Conservation (phyloP, 176 grass and related monocot genomes). For the Zoysia japonica region DNA sequence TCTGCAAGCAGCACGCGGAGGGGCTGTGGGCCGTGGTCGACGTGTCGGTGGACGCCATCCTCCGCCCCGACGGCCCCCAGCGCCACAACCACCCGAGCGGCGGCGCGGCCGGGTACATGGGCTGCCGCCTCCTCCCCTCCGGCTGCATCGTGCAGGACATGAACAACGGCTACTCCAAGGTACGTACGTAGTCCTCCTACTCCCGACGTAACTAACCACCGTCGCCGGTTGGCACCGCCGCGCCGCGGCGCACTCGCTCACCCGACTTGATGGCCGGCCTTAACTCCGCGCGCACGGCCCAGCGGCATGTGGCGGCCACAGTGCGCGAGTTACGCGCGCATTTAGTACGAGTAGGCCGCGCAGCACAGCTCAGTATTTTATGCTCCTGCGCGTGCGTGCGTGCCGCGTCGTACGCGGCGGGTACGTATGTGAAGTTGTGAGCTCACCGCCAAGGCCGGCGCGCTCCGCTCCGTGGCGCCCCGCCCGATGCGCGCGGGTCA, state of each 20-base stretch:
- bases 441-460: neutral
- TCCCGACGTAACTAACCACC: neutral
- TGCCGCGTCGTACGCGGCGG: neutral
- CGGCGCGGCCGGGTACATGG: conserved; percentile 46
- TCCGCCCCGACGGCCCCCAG: conserved; percentile 19
- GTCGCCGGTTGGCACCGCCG: neutral
- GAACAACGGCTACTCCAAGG: conserved; percentile 79
- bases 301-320: conserved; percentile 41
- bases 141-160: conserved; percentile 73
- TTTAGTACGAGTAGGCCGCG: conserved; percentile 11
- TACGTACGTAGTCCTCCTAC: neutral
- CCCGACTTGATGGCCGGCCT: neutral
- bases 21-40: conserved; percentile 87
- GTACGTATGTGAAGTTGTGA: neutral
- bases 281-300: conserved; percentile 31
- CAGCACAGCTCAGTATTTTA: conserved; percentile 45
- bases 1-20: conserved; percentile 88
- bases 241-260: neutral
- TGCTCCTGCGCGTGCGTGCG: conserved; percentile 5
- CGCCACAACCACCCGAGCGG: conserved; percentile 17
- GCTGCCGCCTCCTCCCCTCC: conserved; percentile 63
- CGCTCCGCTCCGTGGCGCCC: neutral
- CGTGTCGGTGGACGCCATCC: conserved; percentile 67
- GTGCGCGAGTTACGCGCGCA: conserved; percentile 25
- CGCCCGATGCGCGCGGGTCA: conserved; percentile 28